Evolutionary conservation across 1,284 basidiomycete species (phyloP).

Genomic region (Apiotrichum sp.): DNA sequence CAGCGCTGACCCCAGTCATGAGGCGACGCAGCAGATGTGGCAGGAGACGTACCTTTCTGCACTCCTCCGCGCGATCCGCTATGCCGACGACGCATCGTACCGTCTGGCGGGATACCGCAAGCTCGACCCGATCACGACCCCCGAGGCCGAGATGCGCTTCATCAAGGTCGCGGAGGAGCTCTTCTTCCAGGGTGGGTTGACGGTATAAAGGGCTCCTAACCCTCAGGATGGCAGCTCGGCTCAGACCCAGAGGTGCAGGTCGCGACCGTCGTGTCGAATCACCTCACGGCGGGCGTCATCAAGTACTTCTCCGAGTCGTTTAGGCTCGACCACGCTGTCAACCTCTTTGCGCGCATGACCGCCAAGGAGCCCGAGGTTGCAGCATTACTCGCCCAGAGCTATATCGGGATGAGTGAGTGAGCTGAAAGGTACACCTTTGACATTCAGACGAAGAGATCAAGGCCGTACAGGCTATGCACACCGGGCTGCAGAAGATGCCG

Average conservation of each 20-base stretch:
- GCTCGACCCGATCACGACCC: constrained; percentile 85
- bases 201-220: not conserved
- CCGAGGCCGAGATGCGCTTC: constrained; percentile 84
- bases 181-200: constrained; percentile 72
- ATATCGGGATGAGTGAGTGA: constrained; percentile 91
- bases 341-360: constrained; percentile 87
- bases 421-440: not conserved
- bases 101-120: constrained; percentile 89
- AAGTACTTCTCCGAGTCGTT: constrained; percentile 96
- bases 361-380: constrained; percentile 84
- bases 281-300: constrained; percentile 87
- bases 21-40: constrained; percentile 89
- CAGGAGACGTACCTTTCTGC: constrained; percentile 96
- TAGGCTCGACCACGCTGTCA: constrained; percentile 80
- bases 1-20: constrained; percentile 57
- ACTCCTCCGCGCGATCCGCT: constrained; percentile 80
- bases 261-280: constrained; percentile 94
- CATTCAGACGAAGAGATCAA: constrained; percentile 89
- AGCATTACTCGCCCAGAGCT: constrained; percentile 78
- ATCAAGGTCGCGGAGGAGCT: constrained; percentile 83
- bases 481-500: constrained; percentile 75
- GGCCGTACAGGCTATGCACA: constrained; percentile 87
- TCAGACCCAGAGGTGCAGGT: constrained; percentile 99
- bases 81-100: constrained; percentile 91
- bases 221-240: constrained; percentile 88